Percentiles rank a stretch among this genome's conserved stretches.
phyloP scores from a whole-genome alignment of 129 eudicot genomes.

The Helianthus tuberosus region DNA sequence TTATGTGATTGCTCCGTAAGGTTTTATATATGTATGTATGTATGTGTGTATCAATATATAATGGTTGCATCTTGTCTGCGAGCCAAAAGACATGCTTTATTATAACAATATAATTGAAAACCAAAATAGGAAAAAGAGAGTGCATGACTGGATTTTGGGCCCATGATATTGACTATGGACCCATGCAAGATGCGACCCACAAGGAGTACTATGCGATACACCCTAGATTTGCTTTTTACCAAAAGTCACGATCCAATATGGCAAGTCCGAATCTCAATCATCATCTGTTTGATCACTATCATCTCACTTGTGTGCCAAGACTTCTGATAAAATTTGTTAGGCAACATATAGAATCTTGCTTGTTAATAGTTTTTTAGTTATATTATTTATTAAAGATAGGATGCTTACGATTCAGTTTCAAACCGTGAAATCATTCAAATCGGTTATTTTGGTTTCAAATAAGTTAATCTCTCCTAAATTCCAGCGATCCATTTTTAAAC shows the following conservation, averaged over 20 bases:
- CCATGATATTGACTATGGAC: constrained; percentile 1
- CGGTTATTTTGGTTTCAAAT: too few relatives aligned
- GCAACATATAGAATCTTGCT: background rate
- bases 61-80: too few relatives aligned
- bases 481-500: too few relatives aligned
- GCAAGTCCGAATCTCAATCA: background rate
- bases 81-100: background rate
- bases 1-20: too few relatives aligned
- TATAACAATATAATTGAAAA: background rate
- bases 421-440: too few relatives aligned
- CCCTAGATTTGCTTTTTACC: constrained; percentile 1
- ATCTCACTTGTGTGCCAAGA: background rate
- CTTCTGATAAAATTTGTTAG: background rate
- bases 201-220: background rate
- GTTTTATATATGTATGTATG: too few relatives aligned
- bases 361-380: too few relatives aligned
- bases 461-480: too few relatives aligned
- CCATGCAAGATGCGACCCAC: background rate
- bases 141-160: background rate
- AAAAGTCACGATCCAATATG: background rate
- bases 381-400: too few relatives aligned
- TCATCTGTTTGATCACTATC: background rate
- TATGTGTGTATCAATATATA: too few relatives aligned
- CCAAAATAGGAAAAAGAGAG: background rate
- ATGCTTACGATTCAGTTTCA: too few relatives aligned